Evolutionary conservation across 2,329 filamentous ascomycete genomes (phyloP).

Genomic region (Neopestalotiopsis rosae): DNA sequence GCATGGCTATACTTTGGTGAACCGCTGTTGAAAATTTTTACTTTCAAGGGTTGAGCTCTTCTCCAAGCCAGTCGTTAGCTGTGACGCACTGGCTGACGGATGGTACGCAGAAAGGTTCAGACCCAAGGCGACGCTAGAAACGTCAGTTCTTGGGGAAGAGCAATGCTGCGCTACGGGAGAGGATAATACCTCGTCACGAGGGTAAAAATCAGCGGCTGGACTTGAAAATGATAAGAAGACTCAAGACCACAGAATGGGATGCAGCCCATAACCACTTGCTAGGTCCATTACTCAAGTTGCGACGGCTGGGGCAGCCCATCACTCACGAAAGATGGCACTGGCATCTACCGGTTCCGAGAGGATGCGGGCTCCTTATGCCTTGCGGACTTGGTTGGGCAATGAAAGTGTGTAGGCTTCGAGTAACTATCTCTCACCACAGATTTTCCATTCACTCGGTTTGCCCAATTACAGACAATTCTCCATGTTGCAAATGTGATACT

Average conservation of each 20-base stretch:
- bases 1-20: too few relatives aligned
- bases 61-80: too few relatives aligned
- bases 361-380: not conserved
- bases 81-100: too few relatives aligned
- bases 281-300: too few relatives aligned
- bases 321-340: not conserved
- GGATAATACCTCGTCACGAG: not conserved
- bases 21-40: too few relatives aligned
- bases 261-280: too few relatives aligned
- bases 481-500: too few relatives aligned
- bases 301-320: too few relatives aligned
- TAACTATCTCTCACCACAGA: not conserved
- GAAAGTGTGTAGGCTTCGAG: not conserved
- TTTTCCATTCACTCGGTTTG: not conserved
- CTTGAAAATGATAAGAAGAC: not conserved
- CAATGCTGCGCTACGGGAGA: not conserved
- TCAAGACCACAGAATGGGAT: too few relatives aligned
- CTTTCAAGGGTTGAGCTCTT: too few relatives aligned
- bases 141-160: not conserved
- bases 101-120: not conserved
- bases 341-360: not conserved
- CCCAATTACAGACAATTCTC: not conserved
- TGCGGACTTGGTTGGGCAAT: not conserved
- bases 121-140: not conserved
- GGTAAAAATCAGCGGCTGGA: not conserved